Evolutionary conservation across 768 basidiomycete genomes (phyloP).

Genomic region (Trametes sanguinea): DNA sequence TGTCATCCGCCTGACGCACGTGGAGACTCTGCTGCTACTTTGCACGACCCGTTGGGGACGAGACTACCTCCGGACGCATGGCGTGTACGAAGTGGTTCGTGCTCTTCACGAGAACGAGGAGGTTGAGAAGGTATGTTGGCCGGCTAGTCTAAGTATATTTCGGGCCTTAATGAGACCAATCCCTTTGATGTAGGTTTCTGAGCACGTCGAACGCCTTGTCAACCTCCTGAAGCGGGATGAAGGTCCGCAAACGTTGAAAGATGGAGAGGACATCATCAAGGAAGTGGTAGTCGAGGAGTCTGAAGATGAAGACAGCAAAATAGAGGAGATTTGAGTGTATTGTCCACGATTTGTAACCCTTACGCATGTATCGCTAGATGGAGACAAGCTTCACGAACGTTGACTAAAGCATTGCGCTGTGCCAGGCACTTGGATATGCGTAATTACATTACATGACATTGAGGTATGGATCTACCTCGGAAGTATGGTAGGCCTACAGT

Average conservation of each 20-base stretch:
- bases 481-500: not conserved
- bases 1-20: slow-evolving; percentile 72
- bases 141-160: not conserved
- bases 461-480: not conserved
- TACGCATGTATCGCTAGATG: slow-evolving; percentile 10
- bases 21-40: slow-evolving; percentile 88
- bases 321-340: slow-evolving; percentile 64
- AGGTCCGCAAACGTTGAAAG: slow-evolving; percentile 47
- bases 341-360: slow-evolving; percentile 1
- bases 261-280: slow-evolving; percentile 28
- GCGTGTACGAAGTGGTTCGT: slow-evolving; percentile 85
- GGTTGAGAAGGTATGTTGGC: slow-evolving; percentile 65
- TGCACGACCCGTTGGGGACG: slow-evolving; percentile 91
- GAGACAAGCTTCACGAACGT: not conserved
- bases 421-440: not conserved
- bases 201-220: slow-evolving; percentile 87
- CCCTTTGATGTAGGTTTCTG: slow-evolving; percentile 59
- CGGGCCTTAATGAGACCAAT: too few species aligned
- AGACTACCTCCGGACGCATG: slow-evolving; percentile 73
- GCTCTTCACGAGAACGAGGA: slow-evolving; percentile 76
- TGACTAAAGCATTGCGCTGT: not conserved
- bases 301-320: slow-evolving; percentile 71
- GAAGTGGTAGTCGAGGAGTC: slow-evolving; percentile 31
- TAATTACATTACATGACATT: not conserved
- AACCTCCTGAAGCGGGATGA: slow-evolving; percentile 83